Evolutionary conservation across 78 protist genomes (phyloP).

Genomic region (Dictyostelium purpureum): DNA sequence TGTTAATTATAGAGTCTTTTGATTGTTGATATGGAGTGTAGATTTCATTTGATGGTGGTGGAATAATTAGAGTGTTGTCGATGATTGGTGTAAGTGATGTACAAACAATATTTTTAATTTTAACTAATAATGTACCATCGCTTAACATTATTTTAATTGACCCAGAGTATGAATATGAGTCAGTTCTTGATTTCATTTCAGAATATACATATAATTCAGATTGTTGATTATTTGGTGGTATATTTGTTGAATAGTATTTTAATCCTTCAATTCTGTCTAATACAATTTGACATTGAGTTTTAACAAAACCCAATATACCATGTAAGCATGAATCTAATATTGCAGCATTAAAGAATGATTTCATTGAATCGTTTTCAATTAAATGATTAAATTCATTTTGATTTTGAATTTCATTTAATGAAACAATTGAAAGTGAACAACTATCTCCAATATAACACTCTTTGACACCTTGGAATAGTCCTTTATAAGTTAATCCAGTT

Average conservation of each 20-base stretch:
- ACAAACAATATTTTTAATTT: background rate
- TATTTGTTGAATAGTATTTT: background rate
- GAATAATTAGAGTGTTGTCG: background rate
- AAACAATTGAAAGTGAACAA: background rate
- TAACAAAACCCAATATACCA: background rate
- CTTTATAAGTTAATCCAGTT: background rate
- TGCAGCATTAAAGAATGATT: slow-evolving; percentile 26
- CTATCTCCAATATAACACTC: background rate
- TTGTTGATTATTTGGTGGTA: background rate
- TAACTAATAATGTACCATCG: background rate
- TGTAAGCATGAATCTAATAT: slow-evolving; percentile 23
- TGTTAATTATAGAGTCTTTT: background rate
- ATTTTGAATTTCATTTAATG: background rate
- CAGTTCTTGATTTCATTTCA: background rate
- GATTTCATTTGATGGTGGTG: background rate
- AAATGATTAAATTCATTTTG: too few relatives aligned
- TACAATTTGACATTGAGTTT: background rate
- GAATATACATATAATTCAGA: background rate
- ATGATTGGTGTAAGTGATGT: background rate
- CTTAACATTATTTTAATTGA: background rate
- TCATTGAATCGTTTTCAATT: too few relatives aligned
- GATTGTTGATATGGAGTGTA: background rate
- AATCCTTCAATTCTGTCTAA: background rate
- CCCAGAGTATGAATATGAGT: too few relatives aligned
- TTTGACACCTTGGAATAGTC: background rate